phyloP scores from a whole-genome alignment of 2,329 filamentous ascomycete species.

The Verticillium longisporum region DNA sequence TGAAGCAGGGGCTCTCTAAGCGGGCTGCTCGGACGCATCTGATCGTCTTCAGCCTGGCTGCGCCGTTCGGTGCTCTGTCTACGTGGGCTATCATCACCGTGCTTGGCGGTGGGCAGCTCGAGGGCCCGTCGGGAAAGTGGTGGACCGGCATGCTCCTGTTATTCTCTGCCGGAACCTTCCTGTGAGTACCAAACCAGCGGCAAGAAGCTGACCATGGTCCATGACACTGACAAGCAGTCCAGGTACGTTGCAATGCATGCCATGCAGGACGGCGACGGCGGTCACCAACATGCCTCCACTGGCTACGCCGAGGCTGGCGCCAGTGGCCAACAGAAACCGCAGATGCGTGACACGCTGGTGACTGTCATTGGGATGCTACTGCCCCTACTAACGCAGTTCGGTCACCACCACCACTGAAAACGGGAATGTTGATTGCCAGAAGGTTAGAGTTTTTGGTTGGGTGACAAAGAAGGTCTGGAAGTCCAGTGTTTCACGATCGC shows the following conservation, averaged over 20 bases:
- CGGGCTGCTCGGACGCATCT: conserved; percentile 78
- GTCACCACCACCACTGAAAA: conserved; percentile 56
- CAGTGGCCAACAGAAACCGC: conserved; percentile 39
- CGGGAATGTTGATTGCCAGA: background rate
- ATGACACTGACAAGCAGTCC: conserved; percentile 1
- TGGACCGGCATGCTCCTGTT: conserved; percentile 88
- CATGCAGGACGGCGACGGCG: conserved; percentile 70
- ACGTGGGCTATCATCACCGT: conserved; percentile 78
- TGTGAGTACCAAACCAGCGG: conserved; percentile 54
- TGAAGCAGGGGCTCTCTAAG: conserved; percentile 88
- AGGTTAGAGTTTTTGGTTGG: too few relatives aligned
- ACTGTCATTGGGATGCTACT: conserved; percentile 72
- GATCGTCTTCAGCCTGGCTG: conserved; percentile 84
- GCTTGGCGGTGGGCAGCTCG: conserved; percentile 53
- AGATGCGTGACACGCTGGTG: conserved; percentile 62
- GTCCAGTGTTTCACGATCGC: background rate
- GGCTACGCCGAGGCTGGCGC: conserved; percentile 44
- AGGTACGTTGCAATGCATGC: conserved; percentile 98
- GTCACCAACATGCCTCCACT: conserved; percentile 43
- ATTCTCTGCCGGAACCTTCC: conserved; percentile 90
- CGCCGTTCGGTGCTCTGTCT: conserved; percentile 74
- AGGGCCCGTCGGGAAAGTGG: conserved; percentile 64
- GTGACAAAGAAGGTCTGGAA: background rate
- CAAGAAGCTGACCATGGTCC: background rate
- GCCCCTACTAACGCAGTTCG: conserved; percentile 70